Conservation (phyloP, 2,329 filamentous ascomycete species). For the Nothomitra cinnamomea region DNA sequence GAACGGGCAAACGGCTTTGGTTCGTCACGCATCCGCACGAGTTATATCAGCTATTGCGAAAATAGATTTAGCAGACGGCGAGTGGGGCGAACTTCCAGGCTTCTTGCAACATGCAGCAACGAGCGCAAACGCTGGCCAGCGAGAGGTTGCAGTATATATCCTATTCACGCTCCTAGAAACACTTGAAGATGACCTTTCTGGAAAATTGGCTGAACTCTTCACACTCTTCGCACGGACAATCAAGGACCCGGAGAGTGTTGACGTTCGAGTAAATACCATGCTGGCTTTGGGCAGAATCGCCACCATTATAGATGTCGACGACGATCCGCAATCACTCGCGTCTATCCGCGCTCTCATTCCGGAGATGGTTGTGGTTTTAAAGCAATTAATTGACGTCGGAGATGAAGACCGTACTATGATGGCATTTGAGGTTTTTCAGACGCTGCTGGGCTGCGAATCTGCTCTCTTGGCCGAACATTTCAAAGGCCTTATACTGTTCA, state of each 20-base stretch:
- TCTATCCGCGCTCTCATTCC: constrained; percentile 70
- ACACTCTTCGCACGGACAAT: constrained; percentile 74
- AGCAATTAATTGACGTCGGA: constrained; percentile 59
- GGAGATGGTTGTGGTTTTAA: constrained; percentile 75
- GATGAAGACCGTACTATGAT: constrained; percentile 83
- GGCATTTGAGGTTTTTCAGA: constrained; percentile 94
- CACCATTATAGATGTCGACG: constrained; percentile 74
- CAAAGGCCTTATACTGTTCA: constrained; percentile 79
- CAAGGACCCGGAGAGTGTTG: constrained; percentile 72
- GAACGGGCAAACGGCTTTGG: constrained; percentile 57
- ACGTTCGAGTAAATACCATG: constrained; percentile 90
- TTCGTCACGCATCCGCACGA: constrained; percentile 73
- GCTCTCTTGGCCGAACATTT: constrained; percentile 72
- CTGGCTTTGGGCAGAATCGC: constrained; percentile 76
- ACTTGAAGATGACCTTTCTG: constrained; percentile 67
- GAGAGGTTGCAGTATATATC: constrained; percentile 84
- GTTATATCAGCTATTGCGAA: constrained; percentile 77
- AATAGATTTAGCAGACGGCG: constrained; percentile 69
- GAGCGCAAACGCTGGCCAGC: constrained; percentile 56
- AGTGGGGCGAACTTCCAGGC: constrained; percentile 69
- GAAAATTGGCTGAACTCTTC: constrained; percentile 66
- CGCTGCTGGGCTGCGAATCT: constrained; percentile 76
- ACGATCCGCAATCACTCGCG: constrained; percentile 56
- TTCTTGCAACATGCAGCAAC: constrained; percentile 65
- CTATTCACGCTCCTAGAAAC: constrained; percentile 83